Conservation (phyloP, 768 basidiomycete genomes). For the Suillus weaverae region DNA sequence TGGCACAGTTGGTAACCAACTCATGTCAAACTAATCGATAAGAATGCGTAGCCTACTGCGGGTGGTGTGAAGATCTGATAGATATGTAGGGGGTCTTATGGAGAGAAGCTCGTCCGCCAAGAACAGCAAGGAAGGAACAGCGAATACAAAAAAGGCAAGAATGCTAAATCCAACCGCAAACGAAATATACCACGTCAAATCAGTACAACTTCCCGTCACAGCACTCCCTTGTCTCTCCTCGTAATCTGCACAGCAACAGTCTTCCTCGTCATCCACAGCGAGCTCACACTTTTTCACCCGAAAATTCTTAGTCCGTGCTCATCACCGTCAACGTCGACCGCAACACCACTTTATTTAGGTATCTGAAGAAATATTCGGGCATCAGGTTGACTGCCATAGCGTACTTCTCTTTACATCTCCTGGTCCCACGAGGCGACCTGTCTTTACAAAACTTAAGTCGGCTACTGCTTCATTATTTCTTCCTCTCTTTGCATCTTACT, state of each 20-base stretch:
- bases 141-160: slow-evolving; percentile 30
- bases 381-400: slow-evolving; percentile 5
- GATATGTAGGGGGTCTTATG: neutral
- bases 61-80: neutral
- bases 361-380: slow-evolving; percentile 4
- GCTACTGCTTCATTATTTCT: slow-evolving; percentile 14
- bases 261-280: slow-evolving; percentile 13
- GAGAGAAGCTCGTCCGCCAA: slow-evolving; percentile 25
- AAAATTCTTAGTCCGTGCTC: neutral
- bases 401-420: slow-evolving; percentile 7
- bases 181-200: slow-evolving; percentile 30
- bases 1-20: neutral
- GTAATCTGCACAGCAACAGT: slow-evolving; percentile 21
- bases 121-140: slow-evolving; percentile 22
- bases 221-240: slow-evolving; percentile 20
- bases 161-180: slow-evolving; percentile 36
- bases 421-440: slow-evolving; percentile 39
- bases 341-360: slow-evolving; percentile 1
- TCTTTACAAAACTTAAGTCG: slow-evolving; percentile 13
- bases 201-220: slow-evolving; percentile 34
- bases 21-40: neutral
- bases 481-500: slow-evolving; percentile 9
- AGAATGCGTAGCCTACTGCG: neutral
- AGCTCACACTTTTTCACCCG: neutral
- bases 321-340: neutral